Conservation (phyloP, 805 yeast species). For the Hanseniaspora vineae region DNA sequence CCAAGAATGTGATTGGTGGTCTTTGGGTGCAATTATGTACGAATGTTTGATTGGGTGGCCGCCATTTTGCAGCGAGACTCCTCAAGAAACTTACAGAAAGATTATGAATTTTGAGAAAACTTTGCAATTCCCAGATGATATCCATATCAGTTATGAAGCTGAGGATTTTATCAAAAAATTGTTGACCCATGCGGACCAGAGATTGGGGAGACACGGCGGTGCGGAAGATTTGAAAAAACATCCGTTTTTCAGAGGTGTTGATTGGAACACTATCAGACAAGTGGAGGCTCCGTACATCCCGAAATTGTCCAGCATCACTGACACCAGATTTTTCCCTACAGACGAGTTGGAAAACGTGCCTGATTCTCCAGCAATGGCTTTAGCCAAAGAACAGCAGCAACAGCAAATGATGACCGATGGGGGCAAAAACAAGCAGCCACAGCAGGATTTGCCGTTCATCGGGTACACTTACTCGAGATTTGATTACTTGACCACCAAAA, state of each 20-base stretch:
- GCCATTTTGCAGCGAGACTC: constrained; percentile 89
- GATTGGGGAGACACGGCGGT: constrained; percentile 83
- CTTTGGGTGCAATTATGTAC: constrained; percentile 90
- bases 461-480: constrained; percentile 95
- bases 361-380: constrained; percentile 64
- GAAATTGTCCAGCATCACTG: constrained; percentile 80
- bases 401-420: constrained; percentile 26
- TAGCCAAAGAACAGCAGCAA: constrained; percentile 39
- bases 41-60: constrained; percentile 97
- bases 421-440: constrained; percentile 25
- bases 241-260: constrained; percentile 92
- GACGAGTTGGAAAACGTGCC: constrained; percentile 94
- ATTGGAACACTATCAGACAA: constrained; percentile 78
- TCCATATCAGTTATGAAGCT: constrained; percentile 77
- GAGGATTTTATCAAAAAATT: constrained; percentile 74
- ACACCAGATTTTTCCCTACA: constrained; percentile 95
- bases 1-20: constrained; percentile 98
- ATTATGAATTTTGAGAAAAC: constrained; percentile 87
- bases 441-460: constrained; percentile 90
- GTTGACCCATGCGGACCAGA: constrained; percentile 62
- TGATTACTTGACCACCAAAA: constrained; percentile 76
- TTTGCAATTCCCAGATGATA: constrained; percentile 78
- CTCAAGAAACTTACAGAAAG: constrained; percentile 86
- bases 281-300: constrained; percentile 94
- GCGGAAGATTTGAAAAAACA: constrained; percentile 84